Base-by-base conservation (phyloP, 306 rosid genomes). In the Ziziphus jujuba region DNA sequence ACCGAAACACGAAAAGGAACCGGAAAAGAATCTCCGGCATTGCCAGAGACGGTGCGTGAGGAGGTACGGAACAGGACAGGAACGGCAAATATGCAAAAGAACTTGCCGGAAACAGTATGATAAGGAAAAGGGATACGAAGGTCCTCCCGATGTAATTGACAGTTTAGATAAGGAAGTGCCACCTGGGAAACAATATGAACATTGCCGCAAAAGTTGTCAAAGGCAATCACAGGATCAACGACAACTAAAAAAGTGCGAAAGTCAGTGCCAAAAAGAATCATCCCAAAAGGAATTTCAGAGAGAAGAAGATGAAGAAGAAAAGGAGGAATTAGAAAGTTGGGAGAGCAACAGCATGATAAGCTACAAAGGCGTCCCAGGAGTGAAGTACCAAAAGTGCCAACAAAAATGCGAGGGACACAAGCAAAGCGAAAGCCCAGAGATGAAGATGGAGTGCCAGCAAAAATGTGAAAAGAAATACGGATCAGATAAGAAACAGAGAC, bases 161-260 rank as follows among this genome's bases (percentile, higher is more conserved):
- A 28, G 33, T 28, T 28, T 28, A 28, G 33, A n/a, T n/a, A n/a
- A 28, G 33, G 33, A 28, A 28, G 4, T 28, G 33, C 33, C 33
- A 28, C 33, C 64, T 59, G 24, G 15, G 7, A 40, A 40, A 12
- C 64, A 21, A 35, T 59, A 34, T 15, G 40, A 59, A 44, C 57
- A 12, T 54, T 71, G 75, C 54, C 47, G 56, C 28, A 25, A 15
- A n/a, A 38, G 38, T 51, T 73, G 78, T 65, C 35, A 25, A 25
- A 22, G 20, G 7, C 33, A 45, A 13, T 8, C 13, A 24, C 44
- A 56, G 4, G 63, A 48, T 40, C 38, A 23, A 43, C 2, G 31
- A 8, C 28, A 49, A 2, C 59, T 34, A 35, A 59, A 65, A 13
- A 59, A 52, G 10, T 40, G 45, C 45, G 15, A 40, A 40, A 21